Percentiles rank a stretch among this genome's conserved stretches.
These are phyloP conservation scores for Cercospora sp. DNA, from an alignment of 2,329 filamentous ascomycete genomes.

Conservation along the genomic window DNA sequence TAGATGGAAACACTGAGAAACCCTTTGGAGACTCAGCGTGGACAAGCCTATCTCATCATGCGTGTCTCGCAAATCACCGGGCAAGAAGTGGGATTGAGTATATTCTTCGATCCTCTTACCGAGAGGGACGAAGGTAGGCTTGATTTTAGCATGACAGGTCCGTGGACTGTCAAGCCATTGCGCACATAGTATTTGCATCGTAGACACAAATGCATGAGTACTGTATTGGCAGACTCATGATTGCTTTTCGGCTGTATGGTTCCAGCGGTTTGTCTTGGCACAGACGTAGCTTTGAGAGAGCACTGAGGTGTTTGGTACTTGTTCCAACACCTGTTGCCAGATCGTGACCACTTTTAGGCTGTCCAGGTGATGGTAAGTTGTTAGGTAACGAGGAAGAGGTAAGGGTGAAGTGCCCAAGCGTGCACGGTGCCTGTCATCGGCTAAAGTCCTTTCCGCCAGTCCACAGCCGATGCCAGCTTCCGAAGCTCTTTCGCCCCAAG, in stretches of 20 bases:
- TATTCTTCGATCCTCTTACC: neutral
- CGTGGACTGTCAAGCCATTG: neutral
- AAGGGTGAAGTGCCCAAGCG: neutral
- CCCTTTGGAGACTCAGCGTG: too few relatives aligned
- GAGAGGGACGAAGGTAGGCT: neutral
- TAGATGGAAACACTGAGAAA: neutral
- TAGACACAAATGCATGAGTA: neutral
- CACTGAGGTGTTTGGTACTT: neutral
- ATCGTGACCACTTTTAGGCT: neutral
- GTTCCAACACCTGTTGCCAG: neutral
- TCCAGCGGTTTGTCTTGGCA: neutral
- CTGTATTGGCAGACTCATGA: neutral
- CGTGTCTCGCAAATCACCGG: neutral
- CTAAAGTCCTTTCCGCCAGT: neutral
- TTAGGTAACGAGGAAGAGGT: neutral
- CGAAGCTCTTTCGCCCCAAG: neutral
- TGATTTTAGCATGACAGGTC: neutral
- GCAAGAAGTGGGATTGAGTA: neutral
- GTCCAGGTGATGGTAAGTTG: neutral
- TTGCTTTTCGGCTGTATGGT: neutral
- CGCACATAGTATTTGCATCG: neutral
- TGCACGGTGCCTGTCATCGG: neutral
- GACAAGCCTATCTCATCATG: neutral
- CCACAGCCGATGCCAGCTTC: conserved; percentile 1
- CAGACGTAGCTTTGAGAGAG: neutral